Evolutionary conservation across 306 rosid genomes (phyloP), one percentile per base, ranked within the genome.

Genomic region (Luffa acutangula): DNA sequence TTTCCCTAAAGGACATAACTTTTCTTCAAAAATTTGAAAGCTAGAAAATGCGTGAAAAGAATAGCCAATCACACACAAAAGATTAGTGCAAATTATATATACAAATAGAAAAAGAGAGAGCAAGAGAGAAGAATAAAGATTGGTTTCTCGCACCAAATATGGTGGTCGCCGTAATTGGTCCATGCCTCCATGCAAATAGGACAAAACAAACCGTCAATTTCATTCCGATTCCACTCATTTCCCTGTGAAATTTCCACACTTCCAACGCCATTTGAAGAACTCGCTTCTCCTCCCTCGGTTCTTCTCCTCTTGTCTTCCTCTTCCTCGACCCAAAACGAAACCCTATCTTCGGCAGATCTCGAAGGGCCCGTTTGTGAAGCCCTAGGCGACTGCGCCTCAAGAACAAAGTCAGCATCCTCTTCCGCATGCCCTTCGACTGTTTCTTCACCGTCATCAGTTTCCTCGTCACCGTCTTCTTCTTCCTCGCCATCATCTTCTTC

Each of bases 111-210:
- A 17, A 0, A 42, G 11, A 42, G 33, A 41, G 15, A 63, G 37
- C 18, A 9, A 34, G n/a, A 63, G n/a, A 14, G 15, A 63, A 15
- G 74, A 71, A 71, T 13, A 53, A 56, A n/a, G 45, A 69, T 8
- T 8, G 14, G 41, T 39, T 37, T 9, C 46, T 62, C 42, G 83
- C 65, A 91, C 98, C 98, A 88, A 78, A 92, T 84, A 78, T 85
- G 88, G 73, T 94, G 98, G 45, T 78, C 91, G 14, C 97, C 97
- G 43, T 82, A 64, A 46, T 41, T 41, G 82, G 94, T 88, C 98
- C 94, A 92, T 75, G 85, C 84, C 4, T 94, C 95, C 94, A 94
- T 81, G 83, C 96, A 94, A 78, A 94, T 94, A 51, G 97, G 88
- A 91, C 98, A 92, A 84, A 80, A 59, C 13, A 94, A 83, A 25